Base-by-base conservation (phyloP, 1,284 basidiomycete species). In the Cryptococcus deneoformans region DNA sequence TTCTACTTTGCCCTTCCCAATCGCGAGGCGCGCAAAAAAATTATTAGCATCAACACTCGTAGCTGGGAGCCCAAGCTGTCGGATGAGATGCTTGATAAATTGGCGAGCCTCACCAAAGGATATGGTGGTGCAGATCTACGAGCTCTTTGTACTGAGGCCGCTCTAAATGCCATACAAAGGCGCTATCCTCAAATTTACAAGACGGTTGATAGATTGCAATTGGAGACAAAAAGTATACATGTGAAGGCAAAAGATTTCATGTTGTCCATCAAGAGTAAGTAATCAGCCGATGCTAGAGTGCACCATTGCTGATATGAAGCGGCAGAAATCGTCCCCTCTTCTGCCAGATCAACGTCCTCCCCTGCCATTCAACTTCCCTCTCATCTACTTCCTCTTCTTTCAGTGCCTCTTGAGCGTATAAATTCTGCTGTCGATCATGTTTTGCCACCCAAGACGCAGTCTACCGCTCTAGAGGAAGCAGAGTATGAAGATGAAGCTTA, bases 151-250 rank as follows among this genome's bases (percentile, higher is more conserved):
- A 99, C 96, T 1, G 96, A 99, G 79, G 92, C 96, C 6, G 91
- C 95, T 0, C 78, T 99, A 63, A 98, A 98, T 70, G 95, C 96
- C 1, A 89, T 99, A 34, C 96, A 99, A 73, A 82, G 96, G 53
- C 82, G 89, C 48, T 99, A 99, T 75, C 96, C 96, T 0, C 96
- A 99, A 73, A 96, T 99, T 54, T 99, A 99, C 82, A 88, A 91
- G 78, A 89, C 91, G 2, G 86, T 83, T 36, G 92, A 99, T 62
- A 83, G 96, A 6, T 78, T 99, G 10, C 72, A 93, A 46, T 82
- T 99, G 50, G 85, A 93, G 60, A 90, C 94, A 1, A 87, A 90
- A 65, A 87, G 87, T 0, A 96, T 99, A 62, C 82, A 83, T 43
- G 87, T 98, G 8, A 86, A 89, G 50, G 82, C 96, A 43, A 85